Evolutionary conservation across 768 basidiomycete species (phyloP), one percentile per base, ranked within the genome.

Genomic region (Russula virescens): DNA sequence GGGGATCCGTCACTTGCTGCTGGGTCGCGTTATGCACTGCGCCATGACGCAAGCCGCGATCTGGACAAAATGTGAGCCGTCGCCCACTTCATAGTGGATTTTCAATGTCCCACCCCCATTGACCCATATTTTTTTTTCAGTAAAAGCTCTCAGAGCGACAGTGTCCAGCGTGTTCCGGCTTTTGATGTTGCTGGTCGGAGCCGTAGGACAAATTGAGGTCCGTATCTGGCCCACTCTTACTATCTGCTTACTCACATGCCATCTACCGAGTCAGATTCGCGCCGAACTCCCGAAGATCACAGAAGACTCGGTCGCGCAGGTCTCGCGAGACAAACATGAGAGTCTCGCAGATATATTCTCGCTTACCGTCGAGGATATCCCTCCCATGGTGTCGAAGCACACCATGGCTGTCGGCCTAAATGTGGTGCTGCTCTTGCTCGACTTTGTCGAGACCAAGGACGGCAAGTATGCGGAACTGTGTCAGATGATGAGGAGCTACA

Each of bases 31-130:
- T 23, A 64, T 66, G 43, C 58, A 62, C 47, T 42, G 13, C 31
- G 54, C 59, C 21, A 50, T 60, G 57, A 55, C 48, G 5, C 46
- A 64, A 38, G 62, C 57, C 7, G 65, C 58, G 16, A 53, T 64
- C 21, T 66, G 65, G 65, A 60, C 58, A 38, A 66, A 66, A 42
- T 26, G 65, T 66, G 38, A 63, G 57, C 43, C 8, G 31, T 31
- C 31, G 31, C 31, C 8, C 8, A 4, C 8, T 31, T 31, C 8
- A 31, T 31, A 31, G 31, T 31, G 3, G 31, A 31, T 31, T 31
- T 8, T 40, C 9, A 5, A 5, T 40, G 13, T 40, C 5, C 14
- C 38, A 40, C 52, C n/a, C 10, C 6, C 4, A 0, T 18, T 28
- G 8, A 4, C 8, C 31, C 31, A 31, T 55, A 21, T 35, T 47